Base-by-base conservation (phyloP, 495 filamentous ascomycete genomes). In the Xeromyces bisporus region DNA sequence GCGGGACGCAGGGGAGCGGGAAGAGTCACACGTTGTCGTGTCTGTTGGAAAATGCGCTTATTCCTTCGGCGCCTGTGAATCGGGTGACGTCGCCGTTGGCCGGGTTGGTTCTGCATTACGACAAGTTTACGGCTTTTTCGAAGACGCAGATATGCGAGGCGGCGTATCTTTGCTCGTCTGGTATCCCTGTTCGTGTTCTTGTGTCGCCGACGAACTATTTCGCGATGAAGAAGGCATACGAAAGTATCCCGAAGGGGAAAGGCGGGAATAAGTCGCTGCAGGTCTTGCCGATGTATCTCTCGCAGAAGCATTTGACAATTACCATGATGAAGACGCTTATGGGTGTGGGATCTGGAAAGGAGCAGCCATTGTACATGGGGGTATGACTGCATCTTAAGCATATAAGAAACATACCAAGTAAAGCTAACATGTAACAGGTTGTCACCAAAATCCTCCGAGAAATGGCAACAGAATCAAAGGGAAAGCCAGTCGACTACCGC, bases 21-120 rank as follows among this genome's bases (percentile, higher is more conserved):
- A 87, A 84, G 55, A 76, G 70, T 26, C 75, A 84, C 41, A 80
- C 75, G 0, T 47, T 81, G 9, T 70, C 75, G 0, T 81, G 75
- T 42, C 51, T 87, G 15, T 56, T 83, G 4, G 77, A 83, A 44
- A 74, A 31, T 11, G 29, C 29, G 5, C 29, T 31, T 4, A 71
- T 34, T 71, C 64, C 18, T 53, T 80, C 0, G 50, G 68, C 1
- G 27, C 33, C 2, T 47, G 44, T 58, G 6, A 56, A 57, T 3
- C 37, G 40, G 7, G 36, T 66, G 7, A 53, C 58, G 0, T 52
- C 56, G 6, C 70, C 76, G 0, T 50, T 81, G 3, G 61, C 76
- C 0, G 78, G 65, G 0, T 58, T 81, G 12, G 66, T 77, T 3
- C 83, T 81, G 34, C 75, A 80, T 33, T 81, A 73, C 39, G 75